A percentile compares a stretch with the other conserved stretches of the same genome.
phyloP scores from a whole-genome alignment of 2,329 filamentous ascomycete species.

The Talaromyces sp. region DNA sequence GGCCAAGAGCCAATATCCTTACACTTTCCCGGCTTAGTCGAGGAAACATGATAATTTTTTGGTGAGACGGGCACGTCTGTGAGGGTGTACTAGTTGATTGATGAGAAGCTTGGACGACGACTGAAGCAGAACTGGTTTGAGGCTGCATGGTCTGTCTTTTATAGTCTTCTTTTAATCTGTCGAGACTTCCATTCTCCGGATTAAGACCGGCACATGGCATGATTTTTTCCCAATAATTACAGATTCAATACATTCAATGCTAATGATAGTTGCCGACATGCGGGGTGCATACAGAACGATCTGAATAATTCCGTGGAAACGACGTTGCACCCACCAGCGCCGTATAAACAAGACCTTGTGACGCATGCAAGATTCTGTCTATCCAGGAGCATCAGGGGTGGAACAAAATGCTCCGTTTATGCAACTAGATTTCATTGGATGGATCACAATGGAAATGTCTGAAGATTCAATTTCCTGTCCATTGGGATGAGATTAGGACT shows the following conservation, averaged over 20 bases:
- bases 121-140: background rate
- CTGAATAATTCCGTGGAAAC: background rate
- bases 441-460: background rate
- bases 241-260: background rate
- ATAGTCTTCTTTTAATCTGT: background rate
- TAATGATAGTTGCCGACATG: background rate
- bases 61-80: background rate
- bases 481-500: background rate
- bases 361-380: background rate
- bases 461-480: background rate
- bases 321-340: background rate
- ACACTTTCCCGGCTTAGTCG: background rate
- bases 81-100: background rate
- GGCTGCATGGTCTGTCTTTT: background rate
- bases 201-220: background rate
- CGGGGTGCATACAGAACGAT: background rate
- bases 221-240: background rate
- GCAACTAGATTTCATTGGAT: background rate
- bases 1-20: background rate
- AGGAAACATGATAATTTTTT: background rate
- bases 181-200: background rate
- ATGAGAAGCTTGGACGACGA: background rate
- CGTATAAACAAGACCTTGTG: background rate
- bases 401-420: slow-evolving; percentile 6
- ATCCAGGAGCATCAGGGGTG: slow-evolving; percentile 5